Percentiles rank a stretch among this genome's conserved stretches.
These are phyloP conservation scores for Leishmania lainsoni DNA, from an alignment of 208 protist genomes.

Conservation along the genomic window DNA sequence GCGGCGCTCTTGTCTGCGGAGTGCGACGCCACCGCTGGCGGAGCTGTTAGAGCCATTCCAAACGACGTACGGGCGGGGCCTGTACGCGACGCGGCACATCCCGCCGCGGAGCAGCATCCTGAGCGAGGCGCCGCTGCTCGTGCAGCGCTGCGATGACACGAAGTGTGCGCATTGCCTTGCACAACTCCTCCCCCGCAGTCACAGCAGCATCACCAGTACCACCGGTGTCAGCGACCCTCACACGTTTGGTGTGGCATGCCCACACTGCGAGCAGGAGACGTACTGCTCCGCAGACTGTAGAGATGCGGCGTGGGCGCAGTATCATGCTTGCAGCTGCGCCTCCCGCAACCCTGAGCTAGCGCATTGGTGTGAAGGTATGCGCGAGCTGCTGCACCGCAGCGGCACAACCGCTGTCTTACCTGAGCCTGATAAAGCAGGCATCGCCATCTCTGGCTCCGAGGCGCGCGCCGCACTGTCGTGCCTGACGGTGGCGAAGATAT, in stretches of 20 bases:
- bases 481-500: conserved; percentile 77
- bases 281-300: conserved; percentile 78
- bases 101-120: conserved; percentile 51
- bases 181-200: conserved; percentile 17
- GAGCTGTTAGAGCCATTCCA: conserved; percentile 67
- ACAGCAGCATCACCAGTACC: background rate
- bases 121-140: conserved; percentile 58
- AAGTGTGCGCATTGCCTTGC: conserved; percentile 81
- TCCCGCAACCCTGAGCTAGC: conserved; percentile 58
- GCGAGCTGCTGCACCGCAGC: conserved; percentile 33
- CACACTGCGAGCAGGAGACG: conserved; percentile 55
- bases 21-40: conserved; percentile 33
- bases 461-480: conserved; percentile 69
- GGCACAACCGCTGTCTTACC: background rate
- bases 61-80: conserved; percentile 63
- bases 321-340: conserved; percentile 79
- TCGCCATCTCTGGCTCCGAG: conserved; percentile 37
- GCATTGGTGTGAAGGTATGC: conserved; percentile 58
- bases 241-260: conserved; percentile 40
- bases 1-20: conserved; percentile 27
- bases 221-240: background rate
- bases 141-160: conserved; percentile 49
- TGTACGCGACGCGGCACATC: conserved; percentile 65
- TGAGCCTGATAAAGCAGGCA: background rate
- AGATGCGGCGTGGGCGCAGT: conserved; percentile 70